Conservation (phyloP, 305 asterid genomes). For the Solanum hybrid region DNA sequence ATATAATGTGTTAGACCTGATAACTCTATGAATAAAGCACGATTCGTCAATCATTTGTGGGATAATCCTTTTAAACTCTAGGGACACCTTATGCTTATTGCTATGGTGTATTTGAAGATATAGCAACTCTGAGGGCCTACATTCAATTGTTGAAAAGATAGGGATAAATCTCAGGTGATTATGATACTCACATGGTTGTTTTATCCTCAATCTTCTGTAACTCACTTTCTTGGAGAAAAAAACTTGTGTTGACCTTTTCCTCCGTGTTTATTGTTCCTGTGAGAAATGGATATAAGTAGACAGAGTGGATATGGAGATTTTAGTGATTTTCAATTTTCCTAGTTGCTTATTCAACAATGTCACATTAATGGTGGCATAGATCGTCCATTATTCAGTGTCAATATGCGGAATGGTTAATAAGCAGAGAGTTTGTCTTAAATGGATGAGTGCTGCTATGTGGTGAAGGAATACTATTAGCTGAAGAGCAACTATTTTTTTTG, state of each 20-base stretch:
- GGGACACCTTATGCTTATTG: not conserved
- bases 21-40: not conserved
- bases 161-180: not conserved
- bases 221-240: not conserved
- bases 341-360: not conserved
- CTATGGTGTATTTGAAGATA: not conserved
- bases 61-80: not conserved
- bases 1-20: not conserved
- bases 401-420: not conserved
- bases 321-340: not conserved
- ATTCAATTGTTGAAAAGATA: not conserved
- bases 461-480: not conserved
- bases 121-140: not conserved
- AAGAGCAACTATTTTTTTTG: not conserved
- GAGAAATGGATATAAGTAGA: not conserved
- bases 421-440: not conserved
- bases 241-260: not conserved
- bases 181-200: not conserved
- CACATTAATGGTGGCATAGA: not conserved
- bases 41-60: not conserved
- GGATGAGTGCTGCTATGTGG: not conserved
- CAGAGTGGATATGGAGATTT: not conserved
- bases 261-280: not conserved
- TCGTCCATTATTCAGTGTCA: not conserved
- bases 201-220: not conserved